These are phyloP conservation scores for Paraglomus brasilianum DNA, from an alignment of 192 early-diverging fungal species.

Conservation along the genomic window DNA sequence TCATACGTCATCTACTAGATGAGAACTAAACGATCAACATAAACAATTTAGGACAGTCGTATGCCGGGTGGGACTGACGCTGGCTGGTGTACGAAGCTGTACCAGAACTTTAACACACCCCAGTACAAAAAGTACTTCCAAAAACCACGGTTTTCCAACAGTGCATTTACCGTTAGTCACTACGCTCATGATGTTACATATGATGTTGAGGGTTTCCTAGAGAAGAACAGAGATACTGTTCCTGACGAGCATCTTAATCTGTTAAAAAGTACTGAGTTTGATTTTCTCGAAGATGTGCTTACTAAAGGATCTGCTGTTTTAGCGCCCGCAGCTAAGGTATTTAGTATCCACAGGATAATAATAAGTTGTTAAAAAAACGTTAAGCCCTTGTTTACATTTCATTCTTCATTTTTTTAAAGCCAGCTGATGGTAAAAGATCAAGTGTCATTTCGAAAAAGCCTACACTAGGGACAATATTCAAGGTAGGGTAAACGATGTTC, in stretches of 20 bases:
- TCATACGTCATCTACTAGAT: background rate
- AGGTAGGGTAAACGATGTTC: slow-evolving; percentile 40
- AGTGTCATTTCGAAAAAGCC: slow-evolving; percentile 70
- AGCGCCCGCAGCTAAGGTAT: slow-evolving; percentile 43
- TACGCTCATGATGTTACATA: slow-evolving; percentile 95
- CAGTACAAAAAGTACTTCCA: slow-evolving; percentile 76
- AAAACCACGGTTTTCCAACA: slow-evolving; percentile 88
- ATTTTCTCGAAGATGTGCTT: slow-evolving; percentile 81
- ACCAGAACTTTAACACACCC: slow-evolving; percentile 74
- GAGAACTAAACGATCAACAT: background rate
- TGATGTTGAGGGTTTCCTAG: slow-evolving; percentile 91
- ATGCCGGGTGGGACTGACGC: slow-evolving; percentile 86
- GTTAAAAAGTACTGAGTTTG: slow-evolving; percentile 73
- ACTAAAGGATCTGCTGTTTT: slow-evolving; percentile 53
- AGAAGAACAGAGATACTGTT: slow-evolving; percentile 99
- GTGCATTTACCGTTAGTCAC: slow-evolving; percentile 89
- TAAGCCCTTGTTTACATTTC: background rate
- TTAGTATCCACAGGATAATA: slow-evolving; percentile 31
- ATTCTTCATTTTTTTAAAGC: too few relatives aligned
- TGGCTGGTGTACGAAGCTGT: slow-evolving; percentile 87
- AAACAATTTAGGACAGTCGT: slow-evolving; percentile 46
- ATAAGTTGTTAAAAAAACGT: background rate
- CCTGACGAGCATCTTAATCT: slow-evolving; percentile 85
- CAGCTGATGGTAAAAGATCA: slow-evolving; percentile 46
- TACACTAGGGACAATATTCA: slow-evolving; percentile 97